phyloP scores from a whole-genome alignment of 768 basidiomycete genomes.

The Lactarius sp. region DNA sequence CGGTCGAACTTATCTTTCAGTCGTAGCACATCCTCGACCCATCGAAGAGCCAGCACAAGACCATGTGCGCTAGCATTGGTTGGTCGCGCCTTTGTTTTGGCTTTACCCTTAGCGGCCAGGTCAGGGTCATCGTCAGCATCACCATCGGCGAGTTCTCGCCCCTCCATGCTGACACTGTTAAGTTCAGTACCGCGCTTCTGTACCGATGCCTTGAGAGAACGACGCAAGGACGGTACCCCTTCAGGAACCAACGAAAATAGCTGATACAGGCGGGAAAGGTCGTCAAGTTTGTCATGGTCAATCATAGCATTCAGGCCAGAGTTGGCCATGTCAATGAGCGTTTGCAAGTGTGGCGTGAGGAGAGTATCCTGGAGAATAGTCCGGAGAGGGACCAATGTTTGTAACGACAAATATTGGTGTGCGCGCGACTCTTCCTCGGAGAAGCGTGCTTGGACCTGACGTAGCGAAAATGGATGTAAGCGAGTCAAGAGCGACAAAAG shows the following conservation, averaged over 20 bases:
- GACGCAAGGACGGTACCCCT: slow-evolving; percentile 61
- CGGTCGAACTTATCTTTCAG: slow-evolving; percentile 89
- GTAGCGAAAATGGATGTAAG: slow-evolving; percentile 22
- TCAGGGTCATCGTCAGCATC: slow-evolving; percentile 35
- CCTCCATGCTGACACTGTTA: slow-evolving; percentile 50
- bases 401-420: slow-evolving; percentile 77
- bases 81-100: slow-evolving; percentile 43
- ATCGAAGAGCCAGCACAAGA: slow-evolving; percentile 65
- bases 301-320: slow-evolving; percentile 89
- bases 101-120: slow-evolving; percentile 43
- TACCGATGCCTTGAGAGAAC: slow-evolving; percentile 67
- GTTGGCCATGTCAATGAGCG: slow-evolving; percentile 70
- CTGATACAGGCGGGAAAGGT: slow-evolving; percentile 73
- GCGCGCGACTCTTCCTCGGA: slow-evolving; percentile 79
- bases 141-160: slow-evolving; percentile 35
- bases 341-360: slow-evolving; percentile 68
- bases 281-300: slow-evolving; percentile 69
- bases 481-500: neutral
- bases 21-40: slow-evolving; percentile 89
- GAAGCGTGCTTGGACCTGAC: slow-evolving; percentile 75
- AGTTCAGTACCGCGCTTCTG: slow-evolving; percentile 70
- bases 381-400: slow-evolving; percentile 63
- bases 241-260: slow-evolving; percentile 63
- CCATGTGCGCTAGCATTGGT: slow-evolving; percentile 42
- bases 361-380: slow-evolving; percentile 74